These are phyloP conservation scores for Alternaria longipes DNA, from an alignment of 2,329 filamentous ascomycete species.

Conservation along the genomic window DNA sequence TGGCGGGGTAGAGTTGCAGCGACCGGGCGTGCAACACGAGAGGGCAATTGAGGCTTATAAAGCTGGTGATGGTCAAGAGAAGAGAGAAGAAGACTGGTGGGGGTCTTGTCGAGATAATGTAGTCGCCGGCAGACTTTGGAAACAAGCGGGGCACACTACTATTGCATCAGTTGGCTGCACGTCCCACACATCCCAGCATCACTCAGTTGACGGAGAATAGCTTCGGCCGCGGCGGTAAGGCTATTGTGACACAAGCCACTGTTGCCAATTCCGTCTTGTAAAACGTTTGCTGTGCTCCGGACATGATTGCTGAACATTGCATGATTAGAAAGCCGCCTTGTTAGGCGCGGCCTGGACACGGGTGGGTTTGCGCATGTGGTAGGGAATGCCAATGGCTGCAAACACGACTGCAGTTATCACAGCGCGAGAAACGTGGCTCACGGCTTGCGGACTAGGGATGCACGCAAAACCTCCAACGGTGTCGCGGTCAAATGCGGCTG, in stretches of 20 bases:
- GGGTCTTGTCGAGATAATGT: conserved; percentile 46
- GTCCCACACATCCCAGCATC: conserved; percentile 25
- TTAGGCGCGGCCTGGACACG: neutral
- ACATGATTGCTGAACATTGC: conserved; percentile 16
- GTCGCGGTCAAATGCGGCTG: conserved; percentile 24
- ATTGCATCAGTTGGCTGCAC: conserved; percentile 39
- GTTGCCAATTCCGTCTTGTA: conserved; percentile 24
- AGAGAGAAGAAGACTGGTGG: conserved; percentile 32
- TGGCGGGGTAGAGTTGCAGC: conserved; percentile 45
- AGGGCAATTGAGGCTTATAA: conserved; percentile 34
- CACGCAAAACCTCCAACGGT: conserved; percentile 14
- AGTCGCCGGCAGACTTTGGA: conserved; percentile 47
- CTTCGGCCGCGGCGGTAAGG: conserved; percentile 45
- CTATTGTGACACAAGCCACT: conserved; percentile 18
- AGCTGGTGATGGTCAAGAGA: conserved; percentile 35
- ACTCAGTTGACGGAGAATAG: conserved; percentile 15
- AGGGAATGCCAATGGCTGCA: neutral
- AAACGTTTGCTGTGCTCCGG: conserved; percentile 17
- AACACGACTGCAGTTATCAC: neutral
- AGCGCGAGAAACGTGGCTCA: neutral
- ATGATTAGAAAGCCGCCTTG: conserved; percentile 18
- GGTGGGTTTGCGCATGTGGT: conserved; percentile 4
- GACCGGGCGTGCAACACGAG: conserved; percentile 41
- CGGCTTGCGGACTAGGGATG: neutral
- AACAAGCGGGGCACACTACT: conserved; percentile 41